Evolutionary conservation across 1,284 basidiomycete genomes (phyloP).

Genomic region (Pterula multifida): DNA sequence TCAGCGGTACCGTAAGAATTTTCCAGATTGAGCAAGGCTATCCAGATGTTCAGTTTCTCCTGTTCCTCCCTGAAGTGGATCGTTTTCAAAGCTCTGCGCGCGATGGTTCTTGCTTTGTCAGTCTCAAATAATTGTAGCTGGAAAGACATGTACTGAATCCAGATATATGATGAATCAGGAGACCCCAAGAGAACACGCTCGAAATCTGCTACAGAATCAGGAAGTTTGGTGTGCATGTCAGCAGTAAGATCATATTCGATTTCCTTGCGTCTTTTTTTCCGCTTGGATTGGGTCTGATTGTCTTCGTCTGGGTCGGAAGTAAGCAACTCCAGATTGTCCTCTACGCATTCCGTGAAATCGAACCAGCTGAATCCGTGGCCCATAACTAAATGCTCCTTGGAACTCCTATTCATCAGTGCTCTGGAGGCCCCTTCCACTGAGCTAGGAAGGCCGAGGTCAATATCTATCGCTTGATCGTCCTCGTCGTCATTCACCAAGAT

Average conservation of each 20-base stretch:
- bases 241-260: constrained; percentile 78
- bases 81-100: constrained; percentile 71
- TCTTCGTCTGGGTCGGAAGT: constrained; percentile 41
- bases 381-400: constrained; percentile 30
- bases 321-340: constrained; percentile 24
- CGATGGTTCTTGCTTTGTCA: constrained; percentile 87
- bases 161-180: constrained; percentile 94
- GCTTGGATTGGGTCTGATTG: constrained; percentile 18
- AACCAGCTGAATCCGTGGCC: constrained; percentile 64
- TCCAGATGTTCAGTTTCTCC: constrained; percentile 97
- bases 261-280: constrained; percentile 59
- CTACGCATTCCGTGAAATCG: constrained; percentile 22
- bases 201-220: constrained; percentile 89
- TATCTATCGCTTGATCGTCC: constrained; percentile 22
- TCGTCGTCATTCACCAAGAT: constrained; percentile 10
- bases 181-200: constrained; percentile 92
- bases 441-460: constrained; percentile 24
- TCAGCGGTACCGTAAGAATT: constrained; percentile 87
- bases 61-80: constrained; percentile 96
- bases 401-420: constrained; percentile 11
- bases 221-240: constrained; percentile 73
- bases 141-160: constrained; percentile 99
- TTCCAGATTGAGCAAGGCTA: constrained; percentile 92
- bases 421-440: constrained; percentile 15
- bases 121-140: constrained; percentile 92